A percentile compares a stretch with the other conserved stretches of the same genome.
Conservation (phyloP, 805 yeast species). For the Lipomyces oligophaga region DNA sequence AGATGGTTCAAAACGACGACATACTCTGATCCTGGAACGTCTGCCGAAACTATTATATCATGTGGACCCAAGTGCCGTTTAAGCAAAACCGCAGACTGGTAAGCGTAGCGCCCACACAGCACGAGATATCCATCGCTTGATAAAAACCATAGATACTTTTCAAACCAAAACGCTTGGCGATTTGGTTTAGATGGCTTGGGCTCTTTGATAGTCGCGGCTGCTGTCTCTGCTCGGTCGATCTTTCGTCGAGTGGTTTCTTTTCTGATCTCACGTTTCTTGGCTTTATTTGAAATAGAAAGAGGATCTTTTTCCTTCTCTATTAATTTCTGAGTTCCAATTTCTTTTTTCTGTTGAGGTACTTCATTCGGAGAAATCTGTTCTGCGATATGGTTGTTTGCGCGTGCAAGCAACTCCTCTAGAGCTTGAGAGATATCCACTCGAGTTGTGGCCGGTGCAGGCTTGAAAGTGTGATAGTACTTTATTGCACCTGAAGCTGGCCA, state of each 20-base stretch:
- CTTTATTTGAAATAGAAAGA: slow-evolving; percentile 7
- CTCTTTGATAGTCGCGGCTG: background rate
- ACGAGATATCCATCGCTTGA: slow-evolving; percentile 84
- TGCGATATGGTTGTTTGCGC: too few relatives aligned
- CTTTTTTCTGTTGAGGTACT: background rate
- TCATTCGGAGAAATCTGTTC: too few relatives aligned
- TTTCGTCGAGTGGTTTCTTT: slow-evolving; percentile 7
- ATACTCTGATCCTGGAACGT: slow-evolving; percentile 65
- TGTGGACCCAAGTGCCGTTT: slow-evolving; percentile 69
- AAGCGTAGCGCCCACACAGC: slow-evolving; percentile 76
- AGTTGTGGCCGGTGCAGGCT: slow-evolving; percentile 10
- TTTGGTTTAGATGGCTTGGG: background rate
- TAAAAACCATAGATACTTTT: slow-evolving; percentile 92
- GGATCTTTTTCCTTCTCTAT: background rate
- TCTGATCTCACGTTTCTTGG: slow-evolving; percentile 18
- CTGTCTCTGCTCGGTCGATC: too few relatives aligned
- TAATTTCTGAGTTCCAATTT: background rate
- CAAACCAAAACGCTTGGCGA: slow-evolving; percentile 68
- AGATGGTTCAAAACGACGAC: slow-evolving; percentile 80
- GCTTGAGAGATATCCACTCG: slow-evolving; percentile 25
- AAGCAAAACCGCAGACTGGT: slow-evolving; percentile 76
- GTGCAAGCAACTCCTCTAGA: slow-evolving; percentile 17
- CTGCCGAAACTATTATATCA: slow-evolving; percentile 72
- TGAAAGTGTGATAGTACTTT: slow-evolving; percentile 11
- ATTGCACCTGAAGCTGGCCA: slow-evolving; percentile 9